These are phyloP conservation scores for Penicillium crystallinum DNA, from an alignment of 495 filamentous ascomycete species.

Conservation along the genomic window DNA sequence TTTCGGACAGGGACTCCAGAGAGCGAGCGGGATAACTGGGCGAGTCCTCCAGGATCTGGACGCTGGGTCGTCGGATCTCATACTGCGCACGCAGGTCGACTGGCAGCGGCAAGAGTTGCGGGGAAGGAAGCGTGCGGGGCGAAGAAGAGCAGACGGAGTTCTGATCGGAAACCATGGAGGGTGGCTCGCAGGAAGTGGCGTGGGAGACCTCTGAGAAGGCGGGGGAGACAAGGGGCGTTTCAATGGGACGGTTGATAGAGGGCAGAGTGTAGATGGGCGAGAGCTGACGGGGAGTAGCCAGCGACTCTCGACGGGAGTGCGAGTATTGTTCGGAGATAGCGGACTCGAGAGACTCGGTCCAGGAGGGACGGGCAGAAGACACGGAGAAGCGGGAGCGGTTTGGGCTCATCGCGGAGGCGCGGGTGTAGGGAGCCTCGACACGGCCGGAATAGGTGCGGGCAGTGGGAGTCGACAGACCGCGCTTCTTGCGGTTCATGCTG, in stretches of 20 bases:
- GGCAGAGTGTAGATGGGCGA: slow-evolving; percentile 43
- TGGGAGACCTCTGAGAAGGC: slow-evolving; percentile 55
- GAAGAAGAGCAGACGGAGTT: slow-evolving; percentile 59
- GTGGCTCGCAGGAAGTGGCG: slow-evolving; percentile 57
- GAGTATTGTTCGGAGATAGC: slow-evolving; percentile 11
- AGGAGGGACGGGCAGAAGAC: slow-evolving; percentile 23
- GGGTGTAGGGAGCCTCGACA: slow-evolving; percentile 38
- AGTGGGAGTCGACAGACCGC: slow-evolving; percentile 40
- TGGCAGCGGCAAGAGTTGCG: slow-evolving; percentile 38
- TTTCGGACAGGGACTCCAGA: slow-evolving; percentile 28
- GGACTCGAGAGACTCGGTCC: slow-evolving; percentile 26
- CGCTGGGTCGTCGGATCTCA: slow-evolving; percentile 27
- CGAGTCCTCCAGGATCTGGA: slow-evolving; percentile 29
- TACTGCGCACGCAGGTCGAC: slow-evolving; percentile 32
- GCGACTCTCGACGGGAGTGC: slow-evolving; percentile 27
- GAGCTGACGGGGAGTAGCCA: slow-evolving; percentile 33
- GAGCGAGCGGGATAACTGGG: slow-evolving; percentile 21
- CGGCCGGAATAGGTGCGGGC: slow-evolving; percentile 39
- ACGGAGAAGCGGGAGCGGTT: slow-evolving; percentile 31
- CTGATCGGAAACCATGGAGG: slow-evolving; percentile 67
- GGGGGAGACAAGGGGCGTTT: slow-evolving; percentile 68
- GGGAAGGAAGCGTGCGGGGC: slow-evolving; percentile 41
- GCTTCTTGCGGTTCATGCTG: slow-evolving; percentile 70
- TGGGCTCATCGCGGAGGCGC: slow-evolving; percentile 33
- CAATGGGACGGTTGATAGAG: slow-evolving; percentile 45